Conservation (phyloP, 1,284 basidiomycete species). For the Apiotrichum sp. region DNA sequence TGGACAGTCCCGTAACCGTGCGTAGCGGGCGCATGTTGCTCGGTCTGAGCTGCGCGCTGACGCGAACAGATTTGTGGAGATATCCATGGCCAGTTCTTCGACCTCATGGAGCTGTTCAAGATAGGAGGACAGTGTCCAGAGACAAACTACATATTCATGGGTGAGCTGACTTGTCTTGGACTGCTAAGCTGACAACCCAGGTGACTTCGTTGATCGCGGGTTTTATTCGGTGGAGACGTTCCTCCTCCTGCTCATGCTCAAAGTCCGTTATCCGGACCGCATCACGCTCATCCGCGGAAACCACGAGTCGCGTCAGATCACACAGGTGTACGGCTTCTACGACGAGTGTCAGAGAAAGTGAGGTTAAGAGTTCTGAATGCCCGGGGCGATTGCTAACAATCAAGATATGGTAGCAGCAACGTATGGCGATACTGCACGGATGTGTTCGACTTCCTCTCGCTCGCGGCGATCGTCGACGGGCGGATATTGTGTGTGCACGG, state of each 20-base stretch:
- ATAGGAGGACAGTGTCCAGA: slow-evolving; percentile 92
- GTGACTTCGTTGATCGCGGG: slow-evolving; percentile 93
- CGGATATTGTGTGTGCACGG: slow-evolving; percentile 90
- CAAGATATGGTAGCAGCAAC: slow-evolving; percentile 75
- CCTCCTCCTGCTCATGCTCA: slow-evolving; percentile 85
- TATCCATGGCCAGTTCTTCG: slow-evolving; percentile 98
- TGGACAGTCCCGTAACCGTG: slow-evolving; percentile 94
- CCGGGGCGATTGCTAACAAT: not conserved
- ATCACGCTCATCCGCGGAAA: slow-evolving; percentile 97
- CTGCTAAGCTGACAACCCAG: slow-evolving; percentile 35
- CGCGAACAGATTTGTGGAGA: slow-evolving; percentile 83
- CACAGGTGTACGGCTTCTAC: slow-evolving; percentile 98
- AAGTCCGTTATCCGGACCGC: slow-evolving; percentile 95
- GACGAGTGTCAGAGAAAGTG: slow-evolving; percentile 91
- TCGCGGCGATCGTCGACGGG: slow-evolving; percentile 93
- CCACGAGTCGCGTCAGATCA: slow-evolving; percentile 98
- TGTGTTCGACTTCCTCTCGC: slow-evolving; percentile 92
- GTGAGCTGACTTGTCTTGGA: slow-evolving; percentile 51
- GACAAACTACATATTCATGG: slow-evolving; percentile 98
- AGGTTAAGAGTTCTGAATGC: not conserved
- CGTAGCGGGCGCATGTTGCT: slow-evolving; percentile 33
- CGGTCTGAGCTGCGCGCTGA: not conserved
- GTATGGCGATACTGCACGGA: slow-evolving; percentile 99
- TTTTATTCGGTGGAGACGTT: slow-evolving; percentile 98
- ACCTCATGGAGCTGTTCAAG: slow-evolving; percentile 94